Base-by-base conservation (phyloP, 2,329 filamentous ascomycete genomes). In the Fusarium secorum region DNA sequence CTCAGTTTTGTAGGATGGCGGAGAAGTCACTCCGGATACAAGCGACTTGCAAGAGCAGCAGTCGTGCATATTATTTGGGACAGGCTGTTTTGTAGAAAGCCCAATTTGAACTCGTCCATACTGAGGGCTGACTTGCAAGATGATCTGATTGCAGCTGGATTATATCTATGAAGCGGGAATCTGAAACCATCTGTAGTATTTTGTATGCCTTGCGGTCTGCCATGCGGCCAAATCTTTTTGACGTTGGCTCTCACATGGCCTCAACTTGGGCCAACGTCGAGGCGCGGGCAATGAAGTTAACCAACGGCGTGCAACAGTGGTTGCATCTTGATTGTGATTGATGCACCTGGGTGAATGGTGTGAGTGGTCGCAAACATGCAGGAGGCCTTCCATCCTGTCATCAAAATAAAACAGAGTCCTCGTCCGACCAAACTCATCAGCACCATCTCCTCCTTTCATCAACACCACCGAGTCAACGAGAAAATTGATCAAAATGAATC, bases 121-220 rank as follows among this genome's bases (percentile, higher is more conserved):
- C 5, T 0, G 3, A 42, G 22, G 4, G 7, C 22, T 9, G 11
- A 0, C 7, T 9, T 42, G 17, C 1, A 10, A 4, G 1, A 26
- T 14, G 4, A 1, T 3, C 24, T 26, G 2, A 26, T 2, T 4
- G 3, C 3, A 20, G 22, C 3, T 20, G 24, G 5, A 6, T 10
- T 5, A 6, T 20, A 10, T 14, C 5, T 26, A 2, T 4, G 11
- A 26, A 10, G 11, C 5, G 11, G 11, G 7, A 7, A 3, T 15
- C 1, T 8, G 18, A 20, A 7, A 8, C 5, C 2, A 15, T 15
- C 15, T 11, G 22, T 3, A 8, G 5, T 2, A 7, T 17, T 2
- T 1, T 7, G 15, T 42, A 48, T 41, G 39, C 36, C 14, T 54
- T 24, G 17, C 6, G 36, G 14, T 18, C 36, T 5, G 6, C 26